Percentiles rank a stretch among this genome's conserved stretches.
These are phyloP conservation scores for Fusarium pseudocircinatum DNA, from an alignment of 2,329 filamentous ascomycete species.

Conservation along the genomic window DNA sequence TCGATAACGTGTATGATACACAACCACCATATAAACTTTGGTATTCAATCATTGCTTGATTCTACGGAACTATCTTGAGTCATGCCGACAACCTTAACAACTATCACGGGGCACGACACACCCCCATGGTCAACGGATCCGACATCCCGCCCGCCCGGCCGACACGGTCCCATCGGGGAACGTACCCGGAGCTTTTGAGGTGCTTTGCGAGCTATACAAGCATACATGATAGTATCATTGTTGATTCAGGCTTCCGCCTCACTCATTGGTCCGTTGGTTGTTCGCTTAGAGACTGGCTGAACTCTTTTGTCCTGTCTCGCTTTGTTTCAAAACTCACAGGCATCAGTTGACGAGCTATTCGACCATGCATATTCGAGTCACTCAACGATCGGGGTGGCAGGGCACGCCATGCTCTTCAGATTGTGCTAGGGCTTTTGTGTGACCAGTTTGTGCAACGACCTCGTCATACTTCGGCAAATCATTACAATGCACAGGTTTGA, in stretches of 20 bases:
- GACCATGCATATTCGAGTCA: constrained; percentile 1
- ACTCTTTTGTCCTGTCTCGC: constrained; percentile 17
- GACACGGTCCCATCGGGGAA: constrained; percentile 37
- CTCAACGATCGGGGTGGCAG: constrained; percentile 3
- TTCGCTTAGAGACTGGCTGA: not conserved
- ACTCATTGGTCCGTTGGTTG: constrained; percentile 2
- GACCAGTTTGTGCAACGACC: constrained; percentile 4
- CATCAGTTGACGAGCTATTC: constrained; percentile 5
- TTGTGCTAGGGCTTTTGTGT: constrained; percentile 17
- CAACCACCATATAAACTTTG: constrained; percentile 3
- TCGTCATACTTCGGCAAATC: constrained; percentile 32
- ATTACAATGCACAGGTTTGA: constrained; percentile 12
- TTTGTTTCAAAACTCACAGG: not conserved
- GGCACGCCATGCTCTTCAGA: not conserved
- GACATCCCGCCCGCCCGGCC: constrained; percentile 32
- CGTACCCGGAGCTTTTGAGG: constrained; percentile 18
- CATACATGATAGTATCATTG: not conserved
- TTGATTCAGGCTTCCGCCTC: constrained; percentile 1
- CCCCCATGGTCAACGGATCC: constrained; percentile 31
- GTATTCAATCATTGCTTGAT: constrained; percentile 11
- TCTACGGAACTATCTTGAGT: constrained; percentile 23
- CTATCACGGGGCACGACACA: constrained; percentile 6
- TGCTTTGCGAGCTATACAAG: constrained; percentile 19
- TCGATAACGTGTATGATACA: constrained; percentile 1
- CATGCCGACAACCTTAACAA: constrained; percentile 15